Evolutionary conservation across 2,329 filamentous ascomycete species (phyloP), one percentile per base, ranked within the genome.

Genomic region (Xylariaceae sp.): DNA sequence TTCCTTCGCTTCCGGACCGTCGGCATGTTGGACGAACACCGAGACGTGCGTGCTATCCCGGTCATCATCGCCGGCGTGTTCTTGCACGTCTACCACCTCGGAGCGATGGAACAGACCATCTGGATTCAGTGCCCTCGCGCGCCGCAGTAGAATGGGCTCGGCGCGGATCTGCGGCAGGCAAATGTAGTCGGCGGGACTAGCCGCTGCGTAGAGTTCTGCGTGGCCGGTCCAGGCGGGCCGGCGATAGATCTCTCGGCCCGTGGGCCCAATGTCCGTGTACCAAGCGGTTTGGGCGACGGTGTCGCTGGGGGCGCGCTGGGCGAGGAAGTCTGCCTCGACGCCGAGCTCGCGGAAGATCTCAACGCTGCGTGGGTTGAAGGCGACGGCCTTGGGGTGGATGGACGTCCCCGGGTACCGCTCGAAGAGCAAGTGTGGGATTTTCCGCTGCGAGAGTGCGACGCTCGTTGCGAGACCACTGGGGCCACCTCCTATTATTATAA

Each of bases 81-180:
- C 56, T 12, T 52, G 32, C 12, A 73, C 60, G 7, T 57, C 53
- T 19, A 71, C 51, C 2, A 74, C 70, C 49, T 72, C 68, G 12
- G 62, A 56, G 2, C 52, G 44, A 48, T 68, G 71, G 20, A 52
- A 51, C n/a, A 74, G 59, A 0, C 65, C 69, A 1, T 56, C 44
- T 0, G 68, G 67, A 52, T 70, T 73, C 32, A 73, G 57, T 50
- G 70, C 65, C 26, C 56, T 44, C 9, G 71, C 72, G 21, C 66
- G 54, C 26, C 60, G 51, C 41, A 61, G 56, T 23, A 75, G 56
- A 29, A 74, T 66, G 16, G 72, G 73, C 58, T 75, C 73, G 14
- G 73, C 56, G n/a, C 71, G 65, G 14, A 75, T 72, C 52, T 73
- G 71, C 10, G 71, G 69, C 32, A 73, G 48, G 4, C 68, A 68